These are phyloP conservation scores for Gastrolobium bilobum DNA, from an alignment of 306 rosid species.

Conservation along the genomic window DNA sequence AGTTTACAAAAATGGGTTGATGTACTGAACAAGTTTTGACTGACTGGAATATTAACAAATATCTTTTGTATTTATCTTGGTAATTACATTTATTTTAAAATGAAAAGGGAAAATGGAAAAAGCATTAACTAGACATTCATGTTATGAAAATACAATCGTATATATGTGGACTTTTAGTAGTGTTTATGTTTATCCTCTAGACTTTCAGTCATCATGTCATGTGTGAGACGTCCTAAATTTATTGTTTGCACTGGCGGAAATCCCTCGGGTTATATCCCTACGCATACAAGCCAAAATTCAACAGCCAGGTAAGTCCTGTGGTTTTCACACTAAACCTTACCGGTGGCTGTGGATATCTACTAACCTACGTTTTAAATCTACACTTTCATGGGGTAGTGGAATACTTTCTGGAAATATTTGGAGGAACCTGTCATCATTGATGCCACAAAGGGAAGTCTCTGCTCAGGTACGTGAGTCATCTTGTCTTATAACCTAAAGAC, in stretches of 20 bases:
- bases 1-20: conserved; percentile 31
- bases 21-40: conserved; percentile 17
- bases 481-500: conserved; percentile 26
- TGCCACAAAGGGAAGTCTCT: conserved; percentile 83
- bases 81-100: conserved; percentile 23
- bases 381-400: conserved; percentile 68
- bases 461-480: conserved; percentile 65
- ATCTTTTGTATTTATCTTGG: conserved; percentile 17
- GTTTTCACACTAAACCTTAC: conserved; percentile 38
- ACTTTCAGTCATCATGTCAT: conserved; percentile 79
- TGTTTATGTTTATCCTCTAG: conserved; percentile 29
- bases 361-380: conserved; percentile 40
- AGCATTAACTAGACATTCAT: background rate
- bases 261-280: conserved; percentile 78
- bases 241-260: conserved; percentile 96
- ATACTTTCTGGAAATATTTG: conserved; percentile 75
- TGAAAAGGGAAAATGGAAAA: conserved; percentile 20
- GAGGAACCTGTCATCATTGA: conserved; percentile 87
- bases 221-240: conserved; percentile 94
- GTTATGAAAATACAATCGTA: conserved; percentile 30
- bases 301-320: conserved; percentile 60
- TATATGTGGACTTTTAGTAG: conserved; percentile 24
- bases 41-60: conserved; percentile 15
- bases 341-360: conserved; percentile 10
- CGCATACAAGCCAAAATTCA: conserved; percentile 78